Evolutionary conservation across 2,329 filamentous ascomycete species (phyloP), one percentile per base, ranked within the genome.

Genomic region (Cladosporium sp.): DNA sequence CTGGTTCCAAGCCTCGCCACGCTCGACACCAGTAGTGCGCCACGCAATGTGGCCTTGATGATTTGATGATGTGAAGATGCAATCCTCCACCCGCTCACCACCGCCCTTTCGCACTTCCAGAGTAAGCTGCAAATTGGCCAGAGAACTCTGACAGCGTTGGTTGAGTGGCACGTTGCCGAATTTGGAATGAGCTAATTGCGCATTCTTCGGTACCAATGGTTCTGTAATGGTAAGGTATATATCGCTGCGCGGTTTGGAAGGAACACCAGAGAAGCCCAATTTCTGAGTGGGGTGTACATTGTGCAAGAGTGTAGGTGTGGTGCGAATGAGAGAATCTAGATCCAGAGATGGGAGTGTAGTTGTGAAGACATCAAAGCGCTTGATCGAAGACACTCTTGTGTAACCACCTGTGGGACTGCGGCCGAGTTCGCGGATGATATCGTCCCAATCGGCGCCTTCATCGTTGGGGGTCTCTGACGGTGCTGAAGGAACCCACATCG

Each of bases 201-300:
- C 85, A 69, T 87, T 85, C 66, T 88, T 88, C 21, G 90, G 89
- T 28, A 99, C 82, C n/a, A 89, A 84, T 0, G 92, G 91, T 69
- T 92, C 89, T 66, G 88, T 88, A 58, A 99, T 79, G 0, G 93
- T 97, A 54, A 99, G 79, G 76, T 99, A 99, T 60, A 99, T 98
- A 77, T 99, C 96, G 12, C 93, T 97, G 72, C 96, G 86, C 18
- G 91, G 85, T 75, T 92, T 93, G 0, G 90, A 93, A 0, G 95
- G 94, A 1, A 93, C 93, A 14, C 93, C 93, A 3, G 94, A 92
- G 76, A 99, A 98, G 1, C 93, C 95, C 77, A 98, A 93, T 76
- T 95, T 95, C 73, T 85, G 90, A 0, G 93, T 96, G 77, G 90
- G 90, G 66, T 85, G 85, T 67, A 98, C 87, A 61, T 90, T 89